These are phyloP conservation scores for Lotmaria passim DNA, from an alignment of 208 protist species.

Conservation along the genomic window DNA sequence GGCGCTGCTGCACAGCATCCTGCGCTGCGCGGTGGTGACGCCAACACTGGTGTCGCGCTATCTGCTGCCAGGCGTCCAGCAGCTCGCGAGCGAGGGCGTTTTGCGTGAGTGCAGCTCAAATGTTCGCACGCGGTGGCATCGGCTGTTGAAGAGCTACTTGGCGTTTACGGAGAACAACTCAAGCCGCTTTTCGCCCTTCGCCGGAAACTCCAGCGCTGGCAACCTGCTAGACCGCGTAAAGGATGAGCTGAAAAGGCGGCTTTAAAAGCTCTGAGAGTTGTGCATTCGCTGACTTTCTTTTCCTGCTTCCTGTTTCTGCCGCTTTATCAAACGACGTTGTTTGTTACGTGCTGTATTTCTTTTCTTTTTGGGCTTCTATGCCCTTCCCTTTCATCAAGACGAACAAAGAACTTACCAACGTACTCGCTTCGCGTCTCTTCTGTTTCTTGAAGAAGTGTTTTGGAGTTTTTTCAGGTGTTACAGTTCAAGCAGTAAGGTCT, in stretches of 20 bases:
- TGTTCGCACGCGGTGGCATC: slow-evolving; percentile 53
- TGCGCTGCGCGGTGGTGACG: slow-evolving; percentile 71
- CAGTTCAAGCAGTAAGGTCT: no score
- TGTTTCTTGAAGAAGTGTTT: no score
- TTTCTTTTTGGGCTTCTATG: no score
- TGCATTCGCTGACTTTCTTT: no score
- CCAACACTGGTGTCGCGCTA: slow-evolving; percentile 58
- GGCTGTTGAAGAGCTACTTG: slow-evolving; percentile 50
- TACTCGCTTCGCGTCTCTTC: no score
- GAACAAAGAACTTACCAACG: no score
- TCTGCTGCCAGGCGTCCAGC: slow-evolving; percentile 56
- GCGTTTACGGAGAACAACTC: slow-evolving; percentile 53
- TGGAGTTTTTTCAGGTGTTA: no score
- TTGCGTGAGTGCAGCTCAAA: slow-evolving; percentile 29
- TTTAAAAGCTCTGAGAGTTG: no score
- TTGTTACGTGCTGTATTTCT: no score
- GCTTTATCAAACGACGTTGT: no score
- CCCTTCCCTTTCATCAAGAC: no score
- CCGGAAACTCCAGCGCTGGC: slow-evolving; percentile 19
- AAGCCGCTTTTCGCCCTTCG: slow-evolving; percentile 16
- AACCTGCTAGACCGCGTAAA: slow-evolving; percentile 63
- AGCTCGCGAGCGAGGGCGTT: slow-evolving; percentile 36
- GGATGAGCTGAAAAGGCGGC: slow-evolving; percentile 57
- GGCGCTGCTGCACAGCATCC: slow-evolving; percentile 46
- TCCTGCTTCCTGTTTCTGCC: no score